A percentile compares a stretch with the other conserved stretches of the same genome.
phyloP scores from a whole-genome alignment of 2,329 filamentous ascomycete species.

The Fusarium torreyae region DNA sequence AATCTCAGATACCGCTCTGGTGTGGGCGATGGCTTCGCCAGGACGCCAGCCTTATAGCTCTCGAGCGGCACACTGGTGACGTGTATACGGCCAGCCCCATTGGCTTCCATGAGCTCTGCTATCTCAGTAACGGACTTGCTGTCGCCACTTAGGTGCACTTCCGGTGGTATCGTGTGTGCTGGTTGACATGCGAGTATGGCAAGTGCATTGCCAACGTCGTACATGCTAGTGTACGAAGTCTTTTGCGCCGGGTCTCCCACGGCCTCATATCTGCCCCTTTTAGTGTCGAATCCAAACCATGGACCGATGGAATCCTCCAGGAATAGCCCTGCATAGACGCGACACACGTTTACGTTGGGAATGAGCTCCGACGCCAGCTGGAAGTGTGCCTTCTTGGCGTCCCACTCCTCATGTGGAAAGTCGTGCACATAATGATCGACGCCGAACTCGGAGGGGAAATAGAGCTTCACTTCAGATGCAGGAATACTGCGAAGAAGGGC shows the following conservation, averaged over 20 bases:
- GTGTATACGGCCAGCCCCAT: not conserved
- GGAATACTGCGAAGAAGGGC: slow-evolving; percentile 6
- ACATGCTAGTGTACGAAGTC: slow-evolving; percentile 7
- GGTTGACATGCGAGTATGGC: slow-evolving; percentile 6
- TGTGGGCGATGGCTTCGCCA: not conserved
- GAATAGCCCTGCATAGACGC: slow-evolving; percentile 7
- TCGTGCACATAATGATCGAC: slow-evolving; percentile 12
- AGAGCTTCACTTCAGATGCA: not conserved
- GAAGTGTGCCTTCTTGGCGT: slow-evolving; percentile 9
- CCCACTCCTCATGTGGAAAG: slow-evolving; percentile 8
- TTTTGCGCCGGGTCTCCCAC: not conserved
- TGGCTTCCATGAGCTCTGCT: slow-evolving; percentile 11
- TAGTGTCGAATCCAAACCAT: slow-evolving; percentile 9
- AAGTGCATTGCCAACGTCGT: slow-evolving; percentile 1
- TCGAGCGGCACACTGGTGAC: slow-evolving; percentile 5
- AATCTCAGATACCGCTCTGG: slow-evolving; percentile 4
- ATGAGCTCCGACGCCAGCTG: slow-evolving; percentile 11
- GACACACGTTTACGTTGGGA: not conserved
- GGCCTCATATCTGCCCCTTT: not conserved
- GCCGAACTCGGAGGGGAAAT: slow-evolving; percentile 11
- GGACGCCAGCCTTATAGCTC: not conserved
- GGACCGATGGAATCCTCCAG: slow-evolving; percentile 10
- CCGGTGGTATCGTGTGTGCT: not conserved
- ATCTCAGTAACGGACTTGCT: slow-evolving; percentile 4
- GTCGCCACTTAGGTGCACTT: slow-evolving; percentile 1